Base-by-base conservation (phyloP, 495 filamentous ascomycete species). In the Melanomma pulvis-pyrius region DNA sequence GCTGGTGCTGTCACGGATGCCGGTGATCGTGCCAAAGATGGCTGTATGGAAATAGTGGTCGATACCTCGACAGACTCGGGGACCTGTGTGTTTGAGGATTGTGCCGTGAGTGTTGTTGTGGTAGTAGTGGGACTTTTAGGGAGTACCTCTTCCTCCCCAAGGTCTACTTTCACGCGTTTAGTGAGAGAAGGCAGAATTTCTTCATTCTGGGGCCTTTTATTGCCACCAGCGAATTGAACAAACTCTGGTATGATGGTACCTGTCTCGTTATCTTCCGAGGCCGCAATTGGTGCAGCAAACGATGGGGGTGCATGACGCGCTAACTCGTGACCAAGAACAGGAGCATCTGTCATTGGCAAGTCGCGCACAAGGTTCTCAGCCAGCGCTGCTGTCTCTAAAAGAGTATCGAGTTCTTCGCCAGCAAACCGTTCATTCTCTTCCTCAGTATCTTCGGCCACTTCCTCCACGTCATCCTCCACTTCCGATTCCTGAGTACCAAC, bases 381-480 rank as follows among this genome's bases (percentile, higher is more conserved):
- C 11, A 22, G 29, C n/a, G 36, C 52, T n/a, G 65, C 51, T 39
- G 65, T 52, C 21, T 59, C 65, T 1, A 66, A 24, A 15, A 70
- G 30, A 21, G 53, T 64, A 54, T 64, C 67, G 41, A 66, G 65
- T 19, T 71, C 63, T 32, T 69, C 67, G 4, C 70, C 69, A 19
- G 60, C 65, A 32, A 59, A 52, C 9, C 63, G 65, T 12, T 51
- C 53, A 25, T 73, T 67, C 8, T 71, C 54, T 46, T 55, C 53
- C 15, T 61, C 69, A 2, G 44, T 24, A 24, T 41, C 19, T 32
- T 58, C 54, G 12, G 19, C 30, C 19, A 7, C 30, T 51, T 57
- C 67, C 25, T 61, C 51, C 11, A n/a, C 48, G 26, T 54, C 48
- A 46, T 73, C 53, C 36, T 48, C 53, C 58, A 22, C 44, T 26